Percentiles rank a stretch among this genome's conserved stretches.
Conservation (phyloP, 306 rosid genomes). For the Clitoria ternatea region DNA sequence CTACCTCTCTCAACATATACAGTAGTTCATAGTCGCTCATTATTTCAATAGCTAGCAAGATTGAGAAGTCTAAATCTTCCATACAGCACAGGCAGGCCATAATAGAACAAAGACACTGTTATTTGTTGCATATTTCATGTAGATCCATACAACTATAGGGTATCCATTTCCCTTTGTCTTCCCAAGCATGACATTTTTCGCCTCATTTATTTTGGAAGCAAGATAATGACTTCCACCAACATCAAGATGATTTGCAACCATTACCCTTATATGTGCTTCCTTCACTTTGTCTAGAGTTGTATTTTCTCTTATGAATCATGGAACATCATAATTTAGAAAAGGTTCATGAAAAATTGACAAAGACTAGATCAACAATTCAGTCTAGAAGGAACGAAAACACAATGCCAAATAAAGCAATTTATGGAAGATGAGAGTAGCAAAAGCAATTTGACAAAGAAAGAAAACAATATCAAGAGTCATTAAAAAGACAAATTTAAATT, state of each 20-base stretch:
- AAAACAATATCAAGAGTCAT: not conserved
- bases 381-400: not conserved
- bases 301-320: conserved; percentile 49
- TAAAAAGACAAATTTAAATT: not conserved
- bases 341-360: not conserved
- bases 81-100: not conserved
- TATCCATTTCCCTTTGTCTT: conserved; percentile 52
- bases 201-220: conserved; percentile 75
- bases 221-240: conserved; percentile 83
- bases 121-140: not conserved
- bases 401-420: not conserved
- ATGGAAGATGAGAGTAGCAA: not conserved
- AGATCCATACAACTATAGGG: not conserved
- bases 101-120: not conserved
- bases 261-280: conserved; percentile 74
- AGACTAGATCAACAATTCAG: not conserved
- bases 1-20: not conserved
- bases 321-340: not conserved
- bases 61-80: not conserved
- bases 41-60: not conserved
- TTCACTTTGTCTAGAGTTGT: conserved; percentile 57
- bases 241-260: conserved; percentile 85
- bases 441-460: not conserved
- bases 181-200: conserved; percentile 65
- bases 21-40: not conserved